Evolutionary conservation across 371 early-diverging fungal genomes (phyloP), one percentile per base, ranked within the genome.

Genomic region (Mortierella sp.): DNA sequence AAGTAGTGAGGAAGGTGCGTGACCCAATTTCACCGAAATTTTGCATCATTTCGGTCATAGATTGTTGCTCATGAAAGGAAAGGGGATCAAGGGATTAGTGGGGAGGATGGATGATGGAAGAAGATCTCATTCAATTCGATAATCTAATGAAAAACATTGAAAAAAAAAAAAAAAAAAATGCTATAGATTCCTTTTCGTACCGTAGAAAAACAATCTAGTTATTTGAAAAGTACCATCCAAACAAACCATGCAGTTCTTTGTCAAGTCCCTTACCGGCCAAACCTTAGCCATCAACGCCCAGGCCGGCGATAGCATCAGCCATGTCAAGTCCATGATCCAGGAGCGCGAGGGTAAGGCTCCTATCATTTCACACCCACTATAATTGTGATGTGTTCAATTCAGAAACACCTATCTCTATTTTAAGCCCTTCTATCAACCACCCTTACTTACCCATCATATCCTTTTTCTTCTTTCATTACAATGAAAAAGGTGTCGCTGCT

Each of bases 261-360:
- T 96, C 77, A 95, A 95, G 88, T 93, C 94, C 83, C 90, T 93
- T 67, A 87, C 92, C 70, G 95, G 94, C 71, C 65, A 76, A 68
- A 95, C 95, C 77, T 90, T 95, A 84, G 92, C 94, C 72, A 86
- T 94, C 72, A 94, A 96, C 86, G 94, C 92, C 77, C 89, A 93
- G 72, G 77, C 89, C 59, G 70, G 86, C 59, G 91, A 93, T 76
- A 91, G 93, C 70, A 94, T 97, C 87, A 90, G 89, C 85, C 87
- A 88, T 83, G 93, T 96, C 87, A 96, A 94, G 91, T 87, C 89
- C 78, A 92, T 94, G 88, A 95, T 96, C 83, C 93, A 96, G 85
- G 95, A 92, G 83, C 96, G 96, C 87, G 97, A 97, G 87, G 94
- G 93, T 86, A 67, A 11, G 68, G 8, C 16, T 55, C 16, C n/a